These are phyloP conservation scores for Leptomonas pyrrhocoris DNA, from an alignment of 208 protist genomes.

Conservation along the genomic window DNA sequence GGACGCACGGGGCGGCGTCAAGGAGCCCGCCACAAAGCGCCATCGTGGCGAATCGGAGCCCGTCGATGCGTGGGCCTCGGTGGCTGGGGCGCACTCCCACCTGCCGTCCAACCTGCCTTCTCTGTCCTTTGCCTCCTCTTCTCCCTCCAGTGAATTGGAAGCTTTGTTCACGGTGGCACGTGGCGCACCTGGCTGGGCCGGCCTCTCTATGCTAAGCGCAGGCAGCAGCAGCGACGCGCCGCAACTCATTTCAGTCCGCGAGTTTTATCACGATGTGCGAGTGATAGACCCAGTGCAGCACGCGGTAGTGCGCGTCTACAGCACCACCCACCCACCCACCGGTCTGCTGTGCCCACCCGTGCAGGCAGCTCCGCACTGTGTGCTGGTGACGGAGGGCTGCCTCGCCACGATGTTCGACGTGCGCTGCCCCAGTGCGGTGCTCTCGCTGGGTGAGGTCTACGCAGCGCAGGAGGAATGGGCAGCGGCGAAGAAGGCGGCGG, in stretches of 20 bases:
- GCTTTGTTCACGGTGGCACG: slow-evolving; percentile 25
- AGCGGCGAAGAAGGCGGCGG: slow-evolving; percentile 5
- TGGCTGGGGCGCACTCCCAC: slow-evolving; percentile 33
- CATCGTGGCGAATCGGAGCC: not conserved
- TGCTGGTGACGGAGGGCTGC: slow-evolving; percentile 69
- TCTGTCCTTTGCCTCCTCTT: no score
- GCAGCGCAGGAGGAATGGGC: slow-evolving; percentile 19
- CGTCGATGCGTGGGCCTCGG: slow-evolving; percentile 29
- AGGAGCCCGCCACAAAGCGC: slow-evolving; percentile 14
- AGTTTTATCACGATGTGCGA: slow-evolving; percentile 73
- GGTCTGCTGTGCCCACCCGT: slow-evolving; percentile 42
- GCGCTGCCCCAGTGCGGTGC: slow-evolving; percentile 59
- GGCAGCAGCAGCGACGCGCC: slow-evolving; percentile 3
- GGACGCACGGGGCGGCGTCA: not conserved
- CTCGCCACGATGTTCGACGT: slow-evolving; percentile 76
- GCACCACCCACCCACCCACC: slow-evolving; percentile 72
- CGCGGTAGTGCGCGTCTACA: slow-evolving; percentile 57
- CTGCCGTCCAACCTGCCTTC: slow-evolving; percentile 19
- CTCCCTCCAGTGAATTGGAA: not conserved
- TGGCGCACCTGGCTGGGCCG: slow-evolving; percentile 58
- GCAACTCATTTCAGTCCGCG: slow-evolving; percentile 50
- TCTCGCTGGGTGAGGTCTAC: slow-evolving; percentile 33
- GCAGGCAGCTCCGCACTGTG: slow-evolving; percentile 28
- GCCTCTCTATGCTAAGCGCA: slow-evolving; percentile 28
- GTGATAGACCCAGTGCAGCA: slow-evolving; percentile 47